phyloP scores from a whole-genome alignment of 768 basidiomycete genomes.

The Zangia roseola region DNA sequence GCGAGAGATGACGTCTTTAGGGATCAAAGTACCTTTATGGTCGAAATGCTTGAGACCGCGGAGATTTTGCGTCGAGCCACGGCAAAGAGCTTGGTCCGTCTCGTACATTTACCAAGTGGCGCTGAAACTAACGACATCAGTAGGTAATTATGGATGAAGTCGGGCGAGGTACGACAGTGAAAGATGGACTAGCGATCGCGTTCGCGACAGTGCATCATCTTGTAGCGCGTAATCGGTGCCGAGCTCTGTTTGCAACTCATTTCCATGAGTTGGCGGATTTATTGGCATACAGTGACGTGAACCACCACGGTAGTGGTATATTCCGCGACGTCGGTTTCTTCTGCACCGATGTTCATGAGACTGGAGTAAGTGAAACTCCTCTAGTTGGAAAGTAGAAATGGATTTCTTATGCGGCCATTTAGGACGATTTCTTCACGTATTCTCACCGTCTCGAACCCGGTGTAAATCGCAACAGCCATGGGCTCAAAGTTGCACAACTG shows the following conservation, averaged over 20 bases:
- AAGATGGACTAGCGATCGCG: constrained; percentile 91
- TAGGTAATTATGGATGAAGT: constrained; percentile 99
- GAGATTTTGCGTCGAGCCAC: constrained; percentile 88
- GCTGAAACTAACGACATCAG: constrained; percentile 6
- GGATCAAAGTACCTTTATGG: constrained; percentile 96
- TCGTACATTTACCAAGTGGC: neutral
- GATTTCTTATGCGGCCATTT: neutral
- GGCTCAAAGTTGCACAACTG: constrained; percentile 82
- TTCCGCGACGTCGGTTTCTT: constrained; percentile 76
- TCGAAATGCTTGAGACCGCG: constrained; percentile 95
- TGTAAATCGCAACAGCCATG: constrained; percentile 89
- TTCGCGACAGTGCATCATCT: constrained; percentile 89
- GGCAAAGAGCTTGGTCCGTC: constrained; percentile 70
- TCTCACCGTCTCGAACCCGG: constrained; percentile 79
- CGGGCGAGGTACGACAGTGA: constrained; percentile 91
- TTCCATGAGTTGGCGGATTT: constrained; percentile 92
- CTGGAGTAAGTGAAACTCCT: constrained; percentile 48
- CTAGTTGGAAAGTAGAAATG: neutral
- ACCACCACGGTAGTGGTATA: constrained; percentile 39
- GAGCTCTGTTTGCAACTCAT: constrained; percentile 97
- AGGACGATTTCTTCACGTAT: constrained; percentile 83
- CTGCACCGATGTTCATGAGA: constrained; percentile 86
- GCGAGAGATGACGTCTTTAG: constrained; percentile 94
- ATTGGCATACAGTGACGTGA: constrained; percentile 56
- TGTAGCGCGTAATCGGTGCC: constrained; percentile 63